These are phyloP conservation scores for Durotheca rogersii DNA, from an alignment of 495 filamentous ascomycete genomes.

Conservation along the genomic window DNA sequence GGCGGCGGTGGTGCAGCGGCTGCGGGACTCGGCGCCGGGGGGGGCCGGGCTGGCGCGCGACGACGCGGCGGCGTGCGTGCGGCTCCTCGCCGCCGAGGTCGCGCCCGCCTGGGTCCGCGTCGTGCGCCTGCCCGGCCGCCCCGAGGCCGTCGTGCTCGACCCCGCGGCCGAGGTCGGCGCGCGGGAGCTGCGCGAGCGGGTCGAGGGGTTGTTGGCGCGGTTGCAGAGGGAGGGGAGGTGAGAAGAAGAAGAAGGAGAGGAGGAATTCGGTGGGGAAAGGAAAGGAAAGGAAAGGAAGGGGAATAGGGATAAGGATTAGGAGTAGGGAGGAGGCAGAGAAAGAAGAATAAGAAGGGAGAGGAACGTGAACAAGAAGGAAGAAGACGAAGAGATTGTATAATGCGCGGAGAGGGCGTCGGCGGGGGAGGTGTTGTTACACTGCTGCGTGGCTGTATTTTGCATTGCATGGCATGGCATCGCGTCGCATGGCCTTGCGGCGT, in stretches of 20 bases:
- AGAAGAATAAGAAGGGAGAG: no score
- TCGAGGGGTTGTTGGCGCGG: constrained; percentile 40
- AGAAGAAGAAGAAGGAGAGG: not conserved
- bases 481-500: constrained; percentile 14
- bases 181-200: constrained; percentile 45
- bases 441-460: constrained; percentile 4
- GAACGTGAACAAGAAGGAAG: no score
- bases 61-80: constrained; percentile 58
- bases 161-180: constrained; percentile 44
- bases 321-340: no score
- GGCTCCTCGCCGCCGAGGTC: constrained; percentile 58
- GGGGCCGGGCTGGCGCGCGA: constrained; percentile 61
- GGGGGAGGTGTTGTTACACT: no score
- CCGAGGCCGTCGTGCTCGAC: constrained; percentile 60
- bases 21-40: constrained; percentile 61
- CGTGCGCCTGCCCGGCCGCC: constrained; percentile 54
- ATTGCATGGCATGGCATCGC: constrained; percentile 1
- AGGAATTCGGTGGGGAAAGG: no score
- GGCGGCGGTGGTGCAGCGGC: constrained; percentile 55
- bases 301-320: no score
- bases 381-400: not conserved
- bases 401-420: no score
- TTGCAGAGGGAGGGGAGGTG: not conserved
- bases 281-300: no score
- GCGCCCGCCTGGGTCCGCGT: constrained; percentile 63